Evolutionary conservation across 2,329 filamentous ascomycete genomes (phyloP), one percentile per base, ranked within the genome.

Genomic region (Incumbomyces delicatus): DNA sequence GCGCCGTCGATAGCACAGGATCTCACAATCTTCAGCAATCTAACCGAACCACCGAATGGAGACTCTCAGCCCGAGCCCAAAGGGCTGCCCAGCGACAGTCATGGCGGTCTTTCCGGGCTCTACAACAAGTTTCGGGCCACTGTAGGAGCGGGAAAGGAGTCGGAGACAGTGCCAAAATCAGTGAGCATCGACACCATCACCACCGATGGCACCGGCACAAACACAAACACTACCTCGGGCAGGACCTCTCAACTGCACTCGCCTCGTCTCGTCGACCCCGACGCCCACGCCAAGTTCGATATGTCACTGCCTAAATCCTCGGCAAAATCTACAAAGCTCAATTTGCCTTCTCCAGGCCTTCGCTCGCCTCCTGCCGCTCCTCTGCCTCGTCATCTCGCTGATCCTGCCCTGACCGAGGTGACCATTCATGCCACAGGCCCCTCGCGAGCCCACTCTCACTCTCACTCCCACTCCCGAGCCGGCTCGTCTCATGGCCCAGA

Each of bases 1-100:
- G 22, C 22, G 4, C 85, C 86, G 61, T 85, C 85, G 30, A 17
- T 35, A 6, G 33, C 16, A n/a, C 84, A 85, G 52, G 78, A 81
- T 30, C 73, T 96, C 40, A 96, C 90, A 2, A 94, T 88, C 7
- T 96, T 96, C 67, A 94, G 94, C 66, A 89, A 95, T 60, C 89
- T 94, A 59, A 85, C 84, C 6, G 63, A 60, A 44, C 69, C 68
- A 1, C 76, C 83, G 1, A 81, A 82, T 4, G 81, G 85, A 0
- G 69, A 73, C 2, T 68, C 77, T 1, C 70, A 75, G 1, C 66
- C 22, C 8, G 87, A 94, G 57, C 78, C 72, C 49, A 87, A 87
- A 61, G 77, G 77, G 7, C 71, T 86, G 32, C 73, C 82, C 0
- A 78, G 80, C 20, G 87, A 94, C 49, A 66, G 92, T 17, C 86